Percentiles rank a stretch among this genome's conserved stretches.
Conservation (phyloP, 768 basidiomycete genomes). For the Naganishia kalamii region DNA sequence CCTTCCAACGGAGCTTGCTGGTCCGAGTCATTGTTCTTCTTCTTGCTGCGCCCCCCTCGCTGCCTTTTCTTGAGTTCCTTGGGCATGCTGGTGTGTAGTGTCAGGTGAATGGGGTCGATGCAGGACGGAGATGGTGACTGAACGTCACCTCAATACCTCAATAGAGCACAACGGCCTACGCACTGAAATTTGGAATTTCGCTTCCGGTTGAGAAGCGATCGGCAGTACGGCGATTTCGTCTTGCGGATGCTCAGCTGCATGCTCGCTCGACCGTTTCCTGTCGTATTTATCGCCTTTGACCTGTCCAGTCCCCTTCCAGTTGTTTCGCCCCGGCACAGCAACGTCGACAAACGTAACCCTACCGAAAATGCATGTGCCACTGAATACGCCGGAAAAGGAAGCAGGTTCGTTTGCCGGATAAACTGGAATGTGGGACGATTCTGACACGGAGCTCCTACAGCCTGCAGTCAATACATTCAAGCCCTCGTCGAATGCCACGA, state of each 20-base stretch:
- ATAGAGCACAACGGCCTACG: not conserved
- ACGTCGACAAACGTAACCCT: not conserved
- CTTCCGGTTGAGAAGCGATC: not conserved
- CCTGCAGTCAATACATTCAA: conserved; percentile 39
- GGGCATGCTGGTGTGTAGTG: conserved; percentile 32
- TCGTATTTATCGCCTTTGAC: too few relatives aligned
- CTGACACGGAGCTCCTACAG: conserved; percentile 19
- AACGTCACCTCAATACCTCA: not conserved
- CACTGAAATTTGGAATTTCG: conserved; percentile 10
- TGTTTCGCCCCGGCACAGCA: not conserved
- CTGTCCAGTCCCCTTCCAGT: not conserved
- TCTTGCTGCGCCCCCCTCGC: conserved; percentile 31
- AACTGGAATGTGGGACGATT: not conserved
- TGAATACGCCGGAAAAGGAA: conserved; percentile 16
- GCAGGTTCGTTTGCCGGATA: conserved; percentile 3
- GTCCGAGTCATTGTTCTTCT: conserved; percentile 37
- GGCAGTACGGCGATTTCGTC: not conserved
- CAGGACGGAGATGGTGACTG: not conserved
- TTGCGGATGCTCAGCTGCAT: not conserved
- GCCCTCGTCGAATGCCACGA: conserved; percentile 43
- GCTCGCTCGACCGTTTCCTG: not conserved
- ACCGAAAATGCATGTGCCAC: conserved; percentile 17
- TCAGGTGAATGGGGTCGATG: not conserved
- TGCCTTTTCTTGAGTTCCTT: conserved; percentile 43
- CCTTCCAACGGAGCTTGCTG: not conserved